Evolutionary conservation across 2,329 filamentous ascomycete species (phyloP).

Genomic region (Alternaria gansuensis): DNA sequence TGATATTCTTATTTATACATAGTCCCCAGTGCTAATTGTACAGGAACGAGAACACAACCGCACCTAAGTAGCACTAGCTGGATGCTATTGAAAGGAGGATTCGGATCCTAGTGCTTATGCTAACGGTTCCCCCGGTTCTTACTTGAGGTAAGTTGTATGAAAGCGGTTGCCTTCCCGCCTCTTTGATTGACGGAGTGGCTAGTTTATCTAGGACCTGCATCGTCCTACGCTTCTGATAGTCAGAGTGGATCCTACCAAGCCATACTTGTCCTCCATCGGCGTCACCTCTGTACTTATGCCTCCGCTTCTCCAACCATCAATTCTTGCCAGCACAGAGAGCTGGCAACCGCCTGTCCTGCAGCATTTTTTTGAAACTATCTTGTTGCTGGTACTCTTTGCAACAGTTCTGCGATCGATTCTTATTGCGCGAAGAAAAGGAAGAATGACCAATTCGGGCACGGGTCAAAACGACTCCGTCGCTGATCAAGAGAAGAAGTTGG

Average conservation of each 20-base stretch:
- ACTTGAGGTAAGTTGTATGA: conserved; percentile 47
- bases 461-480: conserved; percentile 8
- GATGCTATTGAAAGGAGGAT: conserved; percentile 36
- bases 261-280: conserved; percentile 21
- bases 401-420: conserved; percentile 29
- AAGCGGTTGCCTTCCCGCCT: conserved; percentile 37
- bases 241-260: conserved; percentile 33
- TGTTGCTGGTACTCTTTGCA: conserved; percentile 33
- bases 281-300: conserved; percentile 41
- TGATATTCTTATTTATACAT: conserved; percentile 39
- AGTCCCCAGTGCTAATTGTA: conserved; percentile 43
- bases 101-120: conserved; percentile 48
- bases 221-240: conserved; percentile 31
- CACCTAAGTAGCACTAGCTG: conserved; percentile 38
- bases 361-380: conserved; percentile 26
- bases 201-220: conserved; percentile 42
- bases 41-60: conserved; percentile 27
- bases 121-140: conserved; percentile 43
- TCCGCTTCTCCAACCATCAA: conserved; percentile 36
- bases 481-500: conserved; percentile 3
- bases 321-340: conserved; percentile 25
- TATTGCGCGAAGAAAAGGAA: conserved; percentile 32
- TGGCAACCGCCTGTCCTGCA: conserved; percentile 15
- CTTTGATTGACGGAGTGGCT: conserved; percentile 41
- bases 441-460: conserved; percentile 5